Evolutionary conservation across 140 eudicot species (phyloP), one percentile per base, ranked within the genome.

Genomic region (Senecio squalidus): DNA sequence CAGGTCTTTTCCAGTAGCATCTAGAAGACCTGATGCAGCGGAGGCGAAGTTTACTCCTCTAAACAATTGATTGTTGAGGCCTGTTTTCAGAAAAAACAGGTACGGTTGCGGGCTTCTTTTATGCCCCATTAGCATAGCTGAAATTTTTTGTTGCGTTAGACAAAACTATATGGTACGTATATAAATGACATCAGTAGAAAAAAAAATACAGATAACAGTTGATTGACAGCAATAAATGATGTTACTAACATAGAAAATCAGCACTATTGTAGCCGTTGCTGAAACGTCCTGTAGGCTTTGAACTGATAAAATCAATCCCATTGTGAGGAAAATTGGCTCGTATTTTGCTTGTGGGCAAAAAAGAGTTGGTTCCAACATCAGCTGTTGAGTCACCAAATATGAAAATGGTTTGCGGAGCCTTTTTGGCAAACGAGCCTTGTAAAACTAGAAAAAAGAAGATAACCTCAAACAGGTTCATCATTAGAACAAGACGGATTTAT

Each of bases 191-290:
- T 40, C 4, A 8, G 17, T 40, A n/a, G 6, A 9, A 5, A 9
- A 16, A 9, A 41, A n/a, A 5, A 11, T 43, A 13, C 21, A 43
- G 5, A 16, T 13, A 18, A 17, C 9, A 33, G 6, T 38, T 41
- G 54, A 60, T 10, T 24, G 9, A 9, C 0, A 9, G 24, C 43
- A 41, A 60, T 16, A n/a, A n/a, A 24, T 41, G 26, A 60, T 16
- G 9, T 1, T 14, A 74, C 84, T 62, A 52, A 83, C 91, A 76
- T 21, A 76, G 54, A 38, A 15, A 73, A 60, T 83, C 91, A 6
- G 86, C 86, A 45, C 74, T 66, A 47, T 83, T 83, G 72, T 71
- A 70, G 41, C 91, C 86, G 8, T 83, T 83, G 73, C 83, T 83
- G 58, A 78, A 83, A 44, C 91, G 74, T 44, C 91, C 83, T 0